Percentiles rank a stretch among this genome's conserved stretches.
Conservation (phyloP, 2,329 filamentous ascomycete genomes). For the Venturia effusa region DNA sequence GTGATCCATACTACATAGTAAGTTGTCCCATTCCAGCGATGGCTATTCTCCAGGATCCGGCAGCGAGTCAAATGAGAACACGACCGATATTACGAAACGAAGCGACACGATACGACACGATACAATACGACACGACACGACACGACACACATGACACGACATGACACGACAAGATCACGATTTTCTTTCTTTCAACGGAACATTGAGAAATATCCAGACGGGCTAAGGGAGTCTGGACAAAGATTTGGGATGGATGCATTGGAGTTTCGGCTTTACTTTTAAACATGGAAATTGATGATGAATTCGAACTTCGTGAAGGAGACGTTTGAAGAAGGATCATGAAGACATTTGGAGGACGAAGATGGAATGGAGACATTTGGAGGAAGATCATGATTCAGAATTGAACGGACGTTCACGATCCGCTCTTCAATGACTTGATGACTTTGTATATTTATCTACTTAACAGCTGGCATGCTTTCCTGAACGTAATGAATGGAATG, state of each 20-base stretch:
- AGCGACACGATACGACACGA: neutral
- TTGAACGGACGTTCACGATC: no score
- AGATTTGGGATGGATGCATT: neutral
- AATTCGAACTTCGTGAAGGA: neutral
- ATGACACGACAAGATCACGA: no score
- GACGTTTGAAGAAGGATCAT: neutral
- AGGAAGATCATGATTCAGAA: neutral
- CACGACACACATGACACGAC: neutral
- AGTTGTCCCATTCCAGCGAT: neutral
- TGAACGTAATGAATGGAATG: neutral
- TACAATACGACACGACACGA: neutral
- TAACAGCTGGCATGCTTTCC: neutral
- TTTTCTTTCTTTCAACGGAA: neutral
- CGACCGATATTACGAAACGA: neutral
- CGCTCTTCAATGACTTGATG: neutral
- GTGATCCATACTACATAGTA: neutral
- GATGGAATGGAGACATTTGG: neutral
- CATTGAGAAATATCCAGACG: neutral
- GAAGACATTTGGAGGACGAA: no score
- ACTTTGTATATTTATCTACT: neutral
- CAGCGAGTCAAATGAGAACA: neutral
- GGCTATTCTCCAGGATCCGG: neutral
- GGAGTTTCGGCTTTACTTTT: neutral
- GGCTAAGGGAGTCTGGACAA: neutral
- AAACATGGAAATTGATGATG: slow-evolving; percentile 1